Percentiles rank a stretch among this genome's conserved stretches.
Evolutionary conservation across 2,329 filamentous ascomycete species (phyloP).

Genomic region (Cadophora malorum): DNA sequence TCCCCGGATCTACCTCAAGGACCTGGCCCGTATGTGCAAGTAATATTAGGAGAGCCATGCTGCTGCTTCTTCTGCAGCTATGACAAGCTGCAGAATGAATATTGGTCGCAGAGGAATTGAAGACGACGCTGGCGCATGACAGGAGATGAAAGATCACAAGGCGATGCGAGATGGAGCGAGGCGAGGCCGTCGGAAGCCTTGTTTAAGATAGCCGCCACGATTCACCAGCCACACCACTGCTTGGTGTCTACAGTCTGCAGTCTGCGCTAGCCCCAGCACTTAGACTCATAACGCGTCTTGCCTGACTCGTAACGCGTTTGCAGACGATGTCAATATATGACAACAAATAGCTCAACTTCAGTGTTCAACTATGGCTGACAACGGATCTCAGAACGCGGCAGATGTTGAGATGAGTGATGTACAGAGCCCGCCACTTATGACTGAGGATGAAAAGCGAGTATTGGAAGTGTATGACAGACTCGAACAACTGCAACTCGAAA

Average conservation of each 20-base stretch:
- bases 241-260: not conserved
- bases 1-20: conserved; percentile 77
- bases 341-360: not conserved
- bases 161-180: conserved; percentile 19
- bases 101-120: conserved; percentile 28
- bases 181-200: conserved; percentile 26
- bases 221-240: conserved; percentile 18
- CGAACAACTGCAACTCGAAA: conserved; percentile 74
- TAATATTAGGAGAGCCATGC: conserved; percentile 89
- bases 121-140: conserved; percentile 34
- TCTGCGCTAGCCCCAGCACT: not conserved
- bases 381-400: conserved; percentile 37
- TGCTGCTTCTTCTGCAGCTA: conserved; percentile 45
- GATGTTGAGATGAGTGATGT: conserved; percentile 36
- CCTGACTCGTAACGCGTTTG: conserved; percentile 11
- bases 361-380: conserved; percentile 15
- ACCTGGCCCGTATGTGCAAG: conserved; percentile 92
- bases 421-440: conserved; percentile 57
- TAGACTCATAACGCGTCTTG: conserved; percentile 20
- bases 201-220: conserved; percentile 20
- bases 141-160: conserved; percentile 33
- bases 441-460: conserved; percentile 68
- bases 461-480: conserved; percentile 75
- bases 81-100: conserved; percentile 36
- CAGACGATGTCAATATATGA: conserved; percentile 10